Conservation (phyloP, 1,284 basidiomycete genomes). For the Meripilus lineatus region DNA sequence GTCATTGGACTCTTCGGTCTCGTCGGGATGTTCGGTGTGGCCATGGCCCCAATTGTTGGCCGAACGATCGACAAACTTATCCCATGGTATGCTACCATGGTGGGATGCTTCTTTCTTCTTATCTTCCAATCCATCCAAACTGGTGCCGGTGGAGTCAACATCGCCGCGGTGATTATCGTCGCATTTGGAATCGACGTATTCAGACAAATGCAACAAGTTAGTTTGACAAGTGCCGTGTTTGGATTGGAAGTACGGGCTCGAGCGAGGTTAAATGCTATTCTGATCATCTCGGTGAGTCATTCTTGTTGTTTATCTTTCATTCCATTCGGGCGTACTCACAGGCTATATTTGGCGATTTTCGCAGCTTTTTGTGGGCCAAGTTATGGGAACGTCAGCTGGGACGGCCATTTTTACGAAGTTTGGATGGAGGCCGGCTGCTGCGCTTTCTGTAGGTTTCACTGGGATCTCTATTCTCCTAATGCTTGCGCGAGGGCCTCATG, state of each 20-base stretch:
- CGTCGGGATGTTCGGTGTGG: slow-evolving; percentile 39
- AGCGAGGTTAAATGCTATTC: slow-evolving; percentile 43
- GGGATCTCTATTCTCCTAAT: slow-evolving; percentile 11
- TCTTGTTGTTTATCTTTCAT: slow-evolving; percentile 11
- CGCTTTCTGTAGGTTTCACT: slow-evolving; percentile 8
- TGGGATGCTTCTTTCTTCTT: slow-evolving; percentile 27
- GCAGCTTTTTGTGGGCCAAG: slow-evolving; percentile 35
- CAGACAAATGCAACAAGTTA: slow-evolving; percentile 37
- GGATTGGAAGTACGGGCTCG: slow-evolving; percentile 28
- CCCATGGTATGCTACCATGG: slow-evolving; percentile 40
- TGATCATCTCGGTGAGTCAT: slow-evolving; percentile 34
- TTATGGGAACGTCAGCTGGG: slow-evolving; percentile 44
- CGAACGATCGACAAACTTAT: slow-evolving; percentile 40
- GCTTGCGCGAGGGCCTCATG: slow-evolving; percentile 11
- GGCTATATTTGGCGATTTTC: not conserved
- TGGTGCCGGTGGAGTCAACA: slow-evolving; percentile 35
- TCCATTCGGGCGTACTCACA: not conserved
- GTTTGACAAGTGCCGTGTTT: slow-evolving; percentile 31
- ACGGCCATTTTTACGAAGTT: slow-evolving; percentile 37
- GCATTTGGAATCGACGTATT: slow-evolving; percentile 40
- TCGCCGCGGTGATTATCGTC: slow-evolving; percentile 37
- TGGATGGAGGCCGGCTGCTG: slow-evolving; percentile 13
- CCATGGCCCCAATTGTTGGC: slow-evolving; percentile 43
- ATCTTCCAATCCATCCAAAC: slow-evolving; percentile 33
- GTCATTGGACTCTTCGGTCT: slow-evolving; percentile 49